Conservation (phyloP, 139 green algal genomes). For the Chlorella sp. region DNA sequence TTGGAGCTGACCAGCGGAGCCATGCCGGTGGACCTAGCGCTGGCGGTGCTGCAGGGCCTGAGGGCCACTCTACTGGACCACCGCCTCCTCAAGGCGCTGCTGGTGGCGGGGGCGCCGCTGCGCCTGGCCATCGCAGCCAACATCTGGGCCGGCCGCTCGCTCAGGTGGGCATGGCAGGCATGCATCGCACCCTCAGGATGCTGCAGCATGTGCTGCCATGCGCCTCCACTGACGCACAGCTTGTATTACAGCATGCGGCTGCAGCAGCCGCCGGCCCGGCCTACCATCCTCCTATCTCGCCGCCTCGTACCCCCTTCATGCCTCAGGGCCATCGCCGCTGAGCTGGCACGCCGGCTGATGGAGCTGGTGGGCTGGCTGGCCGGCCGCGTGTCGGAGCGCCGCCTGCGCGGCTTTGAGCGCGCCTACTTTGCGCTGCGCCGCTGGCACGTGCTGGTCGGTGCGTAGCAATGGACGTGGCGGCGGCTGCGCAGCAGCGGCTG, state of each 20-base stretch:
- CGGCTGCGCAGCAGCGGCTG: too few species aligned
- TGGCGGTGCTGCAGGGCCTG: constrained; percentile 7
- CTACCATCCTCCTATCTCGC: background rate
- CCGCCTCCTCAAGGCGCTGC: constrained; percentile 20
- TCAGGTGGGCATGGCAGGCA: background rate
- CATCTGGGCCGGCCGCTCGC: constrained; percentile 36
- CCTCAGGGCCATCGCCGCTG: constrained; percentile 21
- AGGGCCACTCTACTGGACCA: background rate
- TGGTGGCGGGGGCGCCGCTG: constrained; percentile 30
- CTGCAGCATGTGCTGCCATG: background rate
- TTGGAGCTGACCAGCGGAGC: too few species aligned
- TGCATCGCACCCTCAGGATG: too few species aligned
- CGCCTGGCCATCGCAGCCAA: constrained; percentile 28
- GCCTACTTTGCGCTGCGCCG: constrained; percentile 30
- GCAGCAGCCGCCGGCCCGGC: too few species aligned
- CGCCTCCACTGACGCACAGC: too few species aligned
- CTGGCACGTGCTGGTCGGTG: constrained; percentile 38
- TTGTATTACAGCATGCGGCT: too few species aligned
- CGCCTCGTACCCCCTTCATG: background rate
- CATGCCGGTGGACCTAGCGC: background rate
- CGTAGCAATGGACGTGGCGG: background rate
- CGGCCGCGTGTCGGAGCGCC: constrained; percentile 1
- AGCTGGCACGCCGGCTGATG: constrained; percentile 11
- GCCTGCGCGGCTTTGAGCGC: constrained; percentile 32
- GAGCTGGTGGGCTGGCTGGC: constrained; percentile 36